Evolutionary conservation across 495 filamentous ascomycete genomes (phyloP), one percentile per base, ranked within the genome.

Genomic region (Bombardia bombarda): DNA sequence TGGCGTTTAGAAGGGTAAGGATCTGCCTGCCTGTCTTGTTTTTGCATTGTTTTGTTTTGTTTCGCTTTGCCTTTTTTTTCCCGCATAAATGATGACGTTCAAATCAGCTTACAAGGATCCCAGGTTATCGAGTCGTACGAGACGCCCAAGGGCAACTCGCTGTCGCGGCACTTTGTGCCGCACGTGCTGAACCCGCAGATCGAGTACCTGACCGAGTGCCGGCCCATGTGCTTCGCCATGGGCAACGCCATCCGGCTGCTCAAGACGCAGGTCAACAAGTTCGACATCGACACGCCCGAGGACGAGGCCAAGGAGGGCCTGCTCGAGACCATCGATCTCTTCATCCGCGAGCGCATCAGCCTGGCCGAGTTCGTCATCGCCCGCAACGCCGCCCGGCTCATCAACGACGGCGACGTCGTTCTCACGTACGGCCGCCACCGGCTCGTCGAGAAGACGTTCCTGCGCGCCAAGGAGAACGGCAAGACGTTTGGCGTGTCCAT

Each of bases 191-290:
- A 87, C 44, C 86, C 89, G 44, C 92, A 98, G 65, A 95, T 98
- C 49, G 87, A 88, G 46, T 95, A 90, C 56, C 80, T 98, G 22
- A 85, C 83, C 32, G 87, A 88, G 44, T 95, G 88, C 56, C 83
- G 92, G 5, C 88, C 92, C 9, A 84, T 97, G 63, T 90, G 85
- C 38, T 87, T 92, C 60, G 84, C 84, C 32, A 90, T 95, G 79
- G 90, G 93, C 43, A 97, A 96, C 63, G 87, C 88, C 16, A 95
- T 98, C 60, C 78, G 93, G 28, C 87, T 88, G 67, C 73, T 98
- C 16, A 98, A 98, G 67, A 73, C 92, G 22, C 76, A 83, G 55
- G 89, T 98, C 61, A 79, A 84, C 40, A 83, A 80, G 36, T 79
- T 95, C 46, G 88, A 95, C 56, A 86, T 89, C 9, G 80, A 84